Conservation (phyloP, 768 basidiomycete genomes). For the Lentinula sp. region DNA sequence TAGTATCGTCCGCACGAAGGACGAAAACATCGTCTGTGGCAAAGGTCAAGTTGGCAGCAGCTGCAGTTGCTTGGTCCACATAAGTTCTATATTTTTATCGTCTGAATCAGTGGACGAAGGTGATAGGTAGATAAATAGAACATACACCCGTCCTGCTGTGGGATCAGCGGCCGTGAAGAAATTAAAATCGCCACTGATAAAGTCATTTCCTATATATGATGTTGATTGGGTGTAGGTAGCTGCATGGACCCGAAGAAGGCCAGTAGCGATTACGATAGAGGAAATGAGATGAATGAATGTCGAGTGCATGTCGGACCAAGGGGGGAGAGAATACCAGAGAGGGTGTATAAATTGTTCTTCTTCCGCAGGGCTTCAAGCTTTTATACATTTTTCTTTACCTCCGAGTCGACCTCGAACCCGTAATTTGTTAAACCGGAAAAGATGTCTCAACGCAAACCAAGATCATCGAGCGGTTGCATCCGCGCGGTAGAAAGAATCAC, state of each 20-base stretch:
- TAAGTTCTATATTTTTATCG: slow-evolving; percentile 27
- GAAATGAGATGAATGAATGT: slow-evolving; percentile 1
- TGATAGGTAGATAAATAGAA: not conserved
- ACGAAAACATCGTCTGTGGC: slow-evolving; percentile 47
- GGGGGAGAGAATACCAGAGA: not conserved
- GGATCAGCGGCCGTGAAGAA: slow-evolving; percentile 34
- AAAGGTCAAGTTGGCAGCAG: slow-evolving; percentile 50
- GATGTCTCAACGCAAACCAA: not conserved
- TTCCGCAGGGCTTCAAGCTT: not conserved
- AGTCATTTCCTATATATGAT: slow-evolving; percentile 14
- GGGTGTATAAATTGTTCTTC: not conserved
- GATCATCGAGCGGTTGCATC: not conserved
- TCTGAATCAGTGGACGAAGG: not conserved
- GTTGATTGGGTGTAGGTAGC: not conserved
- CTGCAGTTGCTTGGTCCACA: slow-evolving; percentile 42
- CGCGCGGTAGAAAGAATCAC: not conserved
- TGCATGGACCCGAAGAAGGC: not conserved
- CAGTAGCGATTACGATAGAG: not conserved
- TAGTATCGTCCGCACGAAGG: slow-evolving; percentile 49
- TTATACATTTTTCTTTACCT: not conserved
- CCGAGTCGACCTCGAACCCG: not conserved
- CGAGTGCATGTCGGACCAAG: not conserved
- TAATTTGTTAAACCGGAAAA: not conserved
- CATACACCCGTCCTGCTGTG: slow-evolving; percentile 43
- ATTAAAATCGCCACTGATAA: slow-evolving; percentile 11